Percentiles rank a stretch among this genome's conserved stretches.
phyloP scores from a whole-genome alignment of 23 red algal species.

The Agarophyton chilense region DNA sequence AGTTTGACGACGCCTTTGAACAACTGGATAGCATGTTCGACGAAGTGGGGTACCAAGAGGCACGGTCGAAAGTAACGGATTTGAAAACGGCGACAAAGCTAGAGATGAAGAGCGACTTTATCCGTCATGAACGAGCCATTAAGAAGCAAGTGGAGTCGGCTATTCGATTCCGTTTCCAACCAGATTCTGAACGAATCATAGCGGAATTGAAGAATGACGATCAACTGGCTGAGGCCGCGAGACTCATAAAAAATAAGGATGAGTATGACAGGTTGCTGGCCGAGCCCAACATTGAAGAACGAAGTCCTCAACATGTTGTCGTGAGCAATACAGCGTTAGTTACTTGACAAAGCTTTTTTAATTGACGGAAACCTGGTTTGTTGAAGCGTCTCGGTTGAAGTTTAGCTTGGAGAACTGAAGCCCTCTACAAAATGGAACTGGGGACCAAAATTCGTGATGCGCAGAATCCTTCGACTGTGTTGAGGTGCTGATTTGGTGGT shows the following conservation, averaged over 20 bases:
- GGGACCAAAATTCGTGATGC: no score
- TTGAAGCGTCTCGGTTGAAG: no score
- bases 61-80: conserved; percentile 53
- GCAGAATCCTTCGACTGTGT: no score
- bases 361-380: no score
- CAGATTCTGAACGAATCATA: conserved; percentile 77
- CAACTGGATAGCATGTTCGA: conserved; percentile 65
- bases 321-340: background rate
- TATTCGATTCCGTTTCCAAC: conserved; percentile 87
- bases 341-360: no score
- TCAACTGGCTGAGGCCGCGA: conserved; percentile 63
- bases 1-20: conserved; percentile 84
- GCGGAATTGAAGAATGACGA: conserved; percentile 79
- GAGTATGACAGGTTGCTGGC: conserved; percentile 27
- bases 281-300: background rate
- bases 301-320: background rate
- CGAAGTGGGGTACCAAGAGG: conserved; percentile 78
- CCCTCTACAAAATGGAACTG: no score
- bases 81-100: conserved; percentile 43
- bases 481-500: no score
- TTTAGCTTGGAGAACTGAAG: no score
- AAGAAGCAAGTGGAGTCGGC: conserved; percentile 77
- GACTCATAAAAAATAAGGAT: conserved; percentile 12
- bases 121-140: conserved; percentile 69
- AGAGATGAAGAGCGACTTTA: conserved; percentile 87